Conservation (phyloP, 1,284 basidiomycete species). For the Acaromyces ingoldii region DNA sequence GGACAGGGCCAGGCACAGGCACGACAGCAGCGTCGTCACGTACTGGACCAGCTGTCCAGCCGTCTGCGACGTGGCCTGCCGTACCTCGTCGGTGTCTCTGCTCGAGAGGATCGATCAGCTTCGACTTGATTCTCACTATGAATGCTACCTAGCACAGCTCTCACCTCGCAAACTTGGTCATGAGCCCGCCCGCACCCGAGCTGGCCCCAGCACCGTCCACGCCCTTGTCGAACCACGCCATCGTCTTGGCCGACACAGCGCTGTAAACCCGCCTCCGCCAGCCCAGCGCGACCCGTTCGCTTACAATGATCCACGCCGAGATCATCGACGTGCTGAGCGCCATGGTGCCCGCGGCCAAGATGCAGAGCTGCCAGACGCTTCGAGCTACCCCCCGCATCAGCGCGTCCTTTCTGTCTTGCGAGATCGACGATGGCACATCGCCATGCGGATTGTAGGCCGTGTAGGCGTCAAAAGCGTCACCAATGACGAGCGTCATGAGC, state of each 20-base stretch:
- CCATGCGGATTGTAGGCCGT: slow-evolving; percentile 56
- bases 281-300: slow-evolving; percentile 70
- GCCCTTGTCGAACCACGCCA: slow-evolving; percentile 56
- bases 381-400: slow-evolving; percentile 60
- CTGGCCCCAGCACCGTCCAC: slow-evolving; percentile 25
- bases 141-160: slow-evolving; percentile 39
- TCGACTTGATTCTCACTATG: too few relatives aligned
- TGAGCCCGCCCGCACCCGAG: slow-evolving; percentile 79
- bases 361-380: slow-evolving; percentile 64
- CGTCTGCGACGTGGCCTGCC: slow-evolving; percentile 72
- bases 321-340: slow-evolving; percentile 70
- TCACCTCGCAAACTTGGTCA: slow-evolving; percentile 86
- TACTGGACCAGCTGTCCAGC: slow-evolving; percentile 75
- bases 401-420: slow-evolving; percentile 59
- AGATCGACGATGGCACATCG: slow-evolving; percentile 51
- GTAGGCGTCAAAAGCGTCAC: slow-evolving; percentile 77
- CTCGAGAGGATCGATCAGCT: background rate
- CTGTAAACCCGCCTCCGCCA: slow-evolving; percentile 68
- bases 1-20: slow-evolving; percentile 73
- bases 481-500: slow-evolving; percentile 86
- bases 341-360: slow-evolving; percentile 66
- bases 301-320: slow-evolving; percentile 78
- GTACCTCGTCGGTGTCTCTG: slow-evolving; percentile 91
- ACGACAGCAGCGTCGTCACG: slow-evolving; percentile 70
- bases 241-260: slow-evolving; percentile 66